phyloP scores from a whole-genome alignment of 306 rosid genomes.

The Pterocarpus santalinus region DNA sequence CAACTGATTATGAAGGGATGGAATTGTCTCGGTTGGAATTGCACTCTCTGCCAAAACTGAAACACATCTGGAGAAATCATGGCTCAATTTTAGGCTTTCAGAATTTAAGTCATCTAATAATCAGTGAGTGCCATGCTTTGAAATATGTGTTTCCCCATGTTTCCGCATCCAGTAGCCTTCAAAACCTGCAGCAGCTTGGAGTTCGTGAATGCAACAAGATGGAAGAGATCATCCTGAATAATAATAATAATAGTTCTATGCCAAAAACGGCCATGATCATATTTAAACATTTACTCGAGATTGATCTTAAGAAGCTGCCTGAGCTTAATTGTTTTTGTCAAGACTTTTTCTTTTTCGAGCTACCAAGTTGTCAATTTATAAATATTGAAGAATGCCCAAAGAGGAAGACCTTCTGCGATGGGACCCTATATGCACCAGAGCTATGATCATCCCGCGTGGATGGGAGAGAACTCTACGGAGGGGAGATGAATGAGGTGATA shows the following conservation, averaged over 20 bases:
- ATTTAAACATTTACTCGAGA: too few species aligned
- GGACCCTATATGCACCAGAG: not conserved
- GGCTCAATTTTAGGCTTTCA: not conserved
- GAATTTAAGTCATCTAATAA: accelerated
- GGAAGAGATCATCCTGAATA: not conserved
- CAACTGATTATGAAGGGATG: not conserved
- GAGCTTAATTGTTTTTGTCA: not conserved
- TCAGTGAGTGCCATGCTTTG: not conserved
- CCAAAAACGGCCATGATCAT: not conserved
- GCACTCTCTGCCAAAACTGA: not conserved
- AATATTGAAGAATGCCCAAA: not conserved
- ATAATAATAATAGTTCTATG: too few species aligned
- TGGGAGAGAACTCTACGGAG: not conserved
- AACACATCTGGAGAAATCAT: slow-evolving; percentile 17
- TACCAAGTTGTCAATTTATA: not conserved
- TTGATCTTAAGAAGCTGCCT: not conserved
- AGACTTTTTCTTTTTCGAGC: not conserved
- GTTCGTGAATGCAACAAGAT: not conserved
- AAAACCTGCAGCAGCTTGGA: accelerated
- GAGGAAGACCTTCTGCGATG: not conserved
- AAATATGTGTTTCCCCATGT: slow-evolving; percentile 24
- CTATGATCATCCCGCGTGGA: not conserved
- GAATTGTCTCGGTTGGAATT: accelerated
- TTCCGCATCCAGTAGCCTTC: not conserved
- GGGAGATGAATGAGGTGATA: not conserved